phyloP scores from a whole-genome alignment of 768 basidiomycete species.

The Psilocybe azurescens region DNA sequence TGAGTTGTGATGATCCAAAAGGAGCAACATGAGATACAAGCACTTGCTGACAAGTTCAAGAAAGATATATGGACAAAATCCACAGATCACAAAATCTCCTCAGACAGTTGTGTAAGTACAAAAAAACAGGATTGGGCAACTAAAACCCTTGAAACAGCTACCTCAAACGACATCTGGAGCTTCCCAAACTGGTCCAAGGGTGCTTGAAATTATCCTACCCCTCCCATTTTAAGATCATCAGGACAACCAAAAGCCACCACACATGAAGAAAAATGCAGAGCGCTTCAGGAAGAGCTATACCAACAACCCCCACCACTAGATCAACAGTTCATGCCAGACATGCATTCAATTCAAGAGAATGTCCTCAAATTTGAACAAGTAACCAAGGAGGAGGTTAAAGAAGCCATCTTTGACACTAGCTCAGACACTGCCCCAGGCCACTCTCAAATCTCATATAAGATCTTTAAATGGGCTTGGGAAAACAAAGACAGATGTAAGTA shows the following conservation, averaged over 20 bases:
- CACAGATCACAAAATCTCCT: conserved; percentile 19
- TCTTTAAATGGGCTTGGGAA: no score
- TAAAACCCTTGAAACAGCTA: conserved; percentile 21
- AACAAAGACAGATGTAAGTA: background rate
- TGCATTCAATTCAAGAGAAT: no score
- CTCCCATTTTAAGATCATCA: conserved; percentile 20
- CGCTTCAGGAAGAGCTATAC: conserved; percentile 12
- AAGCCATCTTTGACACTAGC: no score
- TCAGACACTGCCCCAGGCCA: no score
- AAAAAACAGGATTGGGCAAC: conserved; percentile 23
- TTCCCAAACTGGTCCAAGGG: conserved; percentile 30
- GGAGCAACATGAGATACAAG: no score
- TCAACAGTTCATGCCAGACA: background rate
- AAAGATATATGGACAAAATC: conserved; percentile 13
- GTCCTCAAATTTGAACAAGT: no score
- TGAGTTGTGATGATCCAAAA: conserved; percentile 3
- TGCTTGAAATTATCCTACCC: conserved; percentile 29
- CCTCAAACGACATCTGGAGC: conserved; percentile 26
- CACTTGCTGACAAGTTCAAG: no score
- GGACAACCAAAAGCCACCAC: conserved; percentile 19
- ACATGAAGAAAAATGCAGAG: conserved; percentile 27
- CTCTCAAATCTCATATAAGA: no score
- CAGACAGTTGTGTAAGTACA: conserved; percentile 22
- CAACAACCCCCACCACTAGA: conserved; percentile 14
- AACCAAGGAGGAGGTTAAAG: no score